Percentiles rank a stretch among this genome's conserved stretches.
These are phyloP conservation scores for Penicillium vulpinum DNA, from an alignment of 2,329 filamentous ascomycete genomes.

Conservation along the genomic window DNA sequence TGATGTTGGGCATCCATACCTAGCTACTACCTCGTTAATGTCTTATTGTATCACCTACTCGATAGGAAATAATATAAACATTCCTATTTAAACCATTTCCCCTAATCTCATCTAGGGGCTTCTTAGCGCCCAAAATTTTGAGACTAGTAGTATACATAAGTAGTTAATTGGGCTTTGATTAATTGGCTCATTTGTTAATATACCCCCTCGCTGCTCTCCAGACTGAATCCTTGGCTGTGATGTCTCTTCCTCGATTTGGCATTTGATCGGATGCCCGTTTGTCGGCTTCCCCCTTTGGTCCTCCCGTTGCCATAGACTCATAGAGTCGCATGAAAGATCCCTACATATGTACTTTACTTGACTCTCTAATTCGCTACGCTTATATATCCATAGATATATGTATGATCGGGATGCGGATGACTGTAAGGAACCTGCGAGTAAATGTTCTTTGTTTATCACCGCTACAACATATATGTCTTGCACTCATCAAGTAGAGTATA, in stretches of 20 bases:
- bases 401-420: background rate
- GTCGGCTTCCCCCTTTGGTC: slow-evolving; percentile 23
- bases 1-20: background rate
- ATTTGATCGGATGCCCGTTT: slow-evolving; percentile 12
- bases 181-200: background rate
- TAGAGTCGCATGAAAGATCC: slow-evolving; percentile 6
- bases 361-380: background rate
- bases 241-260: slow-evolving; percentile 5
- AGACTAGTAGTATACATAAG: no score
- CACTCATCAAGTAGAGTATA: background rate
- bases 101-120: background rate
- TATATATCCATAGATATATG: background rate
- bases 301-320: slow-evolving; percentile 11
- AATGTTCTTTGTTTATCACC: background rate
- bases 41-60: background rate
- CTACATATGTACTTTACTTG: background rate
- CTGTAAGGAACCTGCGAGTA: background rate
- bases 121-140: slow-evolving; percentile 5
- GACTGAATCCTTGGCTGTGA: background rate
- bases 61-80: background rate
- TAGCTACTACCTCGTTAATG: background rate
- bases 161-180: background rate
- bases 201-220: background rate
- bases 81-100: background rate
- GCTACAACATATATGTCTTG: slow-evolving; percentile 7